These are phyloP conservation scores for Candida buenavistaensis DNA, from an alignment of 1,139 yeast species.

Conservation along the genomic window DNA sequence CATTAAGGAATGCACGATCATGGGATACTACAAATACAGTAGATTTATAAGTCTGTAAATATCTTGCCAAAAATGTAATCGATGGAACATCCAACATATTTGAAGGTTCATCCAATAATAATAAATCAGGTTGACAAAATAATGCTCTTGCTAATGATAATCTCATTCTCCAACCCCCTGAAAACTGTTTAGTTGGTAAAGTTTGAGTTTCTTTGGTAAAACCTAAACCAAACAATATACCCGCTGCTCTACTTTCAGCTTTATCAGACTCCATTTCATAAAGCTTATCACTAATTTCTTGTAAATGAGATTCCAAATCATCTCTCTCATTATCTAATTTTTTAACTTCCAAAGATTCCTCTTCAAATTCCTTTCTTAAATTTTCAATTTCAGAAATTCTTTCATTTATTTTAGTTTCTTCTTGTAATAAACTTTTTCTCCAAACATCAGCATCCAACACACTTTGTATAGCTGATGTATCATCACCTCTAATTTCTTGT, in stretches of 20 bases:
- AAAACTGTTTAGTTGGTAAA: constrained; percentile 82
- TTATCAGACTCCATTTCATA: constrained; percentile 94
- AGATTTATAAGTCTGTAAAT: constrained; percentile 84
- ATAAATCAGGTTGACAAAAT: constrained; percentile 93
- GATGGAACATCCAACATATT: constrained; percentile 99
- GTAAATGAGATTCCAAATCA: constrained; percentile 76
- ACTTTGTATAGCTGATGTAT: constrained; percentile 83
- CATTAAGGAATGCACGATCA: constrained; percentile 94
- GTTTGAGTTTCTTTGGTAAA: constrained; percentile 86
- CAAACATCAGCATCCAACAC: constrained; percentile 98
- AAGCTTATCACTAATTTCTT: constrained; percentile 78
- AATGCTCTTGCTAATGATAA: constrained; percentile 96
- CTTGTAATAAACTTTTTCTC: constrained; percentile 85
- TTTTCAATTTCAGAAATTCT: constrained; percentile 73
- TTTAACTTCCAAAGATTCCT: constrained; percentile 74
- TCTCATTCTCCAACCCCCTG: constrained; percentile 99
- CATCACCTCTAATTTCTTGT: constrained; percentile 95
- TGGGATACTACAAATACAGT: constrained; percentile 96
- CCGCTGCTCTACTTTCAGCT: constrained; percentile 96
- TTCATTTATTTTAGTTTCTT: constrained; percentile 72
- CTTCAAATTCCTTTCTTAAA: constrained; percentile 72
- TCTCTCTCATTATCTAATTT: constrained; percentile 87
- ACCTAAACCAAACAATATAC: constrained; percentile 90
- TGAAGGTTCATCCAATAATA: constrained; percentile 95
- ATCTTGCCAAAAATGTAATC: constrained; percentile 86